Evolutionary conservation across 805 yeast species (phyloP).

Genomic region (Citeromyces matritensis): DNA sequence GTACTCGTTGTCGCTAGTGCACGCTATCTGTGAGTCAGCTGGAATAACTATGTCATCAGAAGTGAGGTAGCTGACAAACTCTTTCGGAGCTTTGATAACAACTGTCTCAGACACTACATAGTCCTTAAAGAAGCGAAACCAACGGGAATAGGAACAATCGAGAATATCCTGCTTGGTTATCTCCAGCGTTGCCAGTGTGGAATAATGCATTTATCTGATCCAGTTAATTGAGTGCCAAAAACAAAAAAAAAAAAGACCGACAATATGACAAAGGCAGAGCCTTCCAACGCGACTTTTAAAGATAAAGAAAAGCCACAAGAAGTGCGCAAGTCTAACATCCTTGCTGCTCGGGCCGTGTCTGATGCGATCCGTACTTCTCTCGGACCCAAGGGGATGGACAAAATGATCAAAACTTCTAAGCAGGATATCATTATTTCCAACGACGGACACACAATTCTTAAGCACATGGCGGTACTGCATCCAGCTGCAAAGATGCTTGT

Average conservation of each 20-base stretch:
- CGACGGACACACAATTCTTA: conserved; percentile 94
- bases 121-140: conserved; percentile 39
- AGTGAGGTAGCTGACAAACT: conserved; percentile 42
- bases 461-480: conserved; percentile 96
- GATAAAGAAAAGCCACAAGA: conserved; percentile 93
- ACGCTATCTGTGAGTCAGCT: conserved; percentile 18
- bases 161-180: conserved; percentile 23
- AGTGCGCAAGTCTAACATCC: conserved; percentile 75
- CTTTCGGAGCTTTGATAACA: conserved; percentile 37
- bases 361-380: conserved; percentile 91
- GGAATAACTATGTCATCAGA: conserved; percentile 61
- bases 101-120: conserved; percentile 29
- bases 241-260: background rate
- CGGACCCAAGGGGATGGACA: conserved; percentile 99
- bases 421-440: conserved; percentile 93
- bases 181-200: conserved; percentile 10
- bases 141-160: conserved; percentile 38
- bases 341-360: conserved; percentile 89
- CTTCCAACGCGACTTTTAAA: conserved; percentile 79
- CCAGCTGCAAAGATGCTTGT: conserved; percentile 98
- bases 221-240: background rate
- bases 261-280: conserved; percentile 8
- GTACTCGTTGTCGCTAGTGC: conserved; percentile 46
- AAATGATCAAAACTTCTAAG: conserved; percentile 87
- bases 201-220: no score